phyloP scores from a whole-genome alignment of 75 land plant species.

The Cunninghamia lanceolata region DNA sequence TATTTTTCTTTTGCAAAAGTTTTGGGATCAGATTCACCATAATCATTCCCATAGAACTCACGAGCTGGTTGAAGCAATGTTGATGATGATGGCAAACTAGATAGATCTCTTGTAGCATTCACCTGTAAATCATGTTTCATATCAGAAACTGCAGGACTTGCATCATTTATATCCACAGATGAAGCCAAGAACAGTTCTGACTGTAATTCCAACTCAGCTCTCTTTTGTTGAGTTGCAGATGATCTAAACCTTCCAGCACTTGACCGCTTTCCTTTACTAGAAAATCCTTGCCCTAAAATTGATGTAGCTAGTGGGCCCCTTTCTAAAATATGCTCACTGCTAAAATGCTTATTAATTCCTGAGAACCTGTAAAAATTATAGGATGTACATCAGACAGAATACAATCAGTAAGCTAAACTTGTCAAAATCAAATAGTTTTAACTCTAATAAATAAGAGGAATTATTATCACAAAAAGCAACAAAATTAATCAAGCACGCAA shows the following conservation, averaged over 20 bases:
- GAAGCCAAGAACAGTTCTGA: conserved; percentile 1
- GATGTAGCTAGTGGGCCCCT: not conserved
- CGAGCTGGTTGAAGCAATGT: not conserved
- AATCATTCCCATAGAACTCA: not conserved
- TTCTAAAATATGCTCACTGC: not conserved
- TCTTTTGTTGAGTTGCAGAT: not conserved
- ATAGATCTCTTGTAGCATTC: not conserved
- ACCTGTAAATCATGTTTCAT: conserved; percentile 1
- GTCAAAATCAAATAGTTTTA: not conserved
- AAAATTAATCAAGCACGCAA: not conserved
- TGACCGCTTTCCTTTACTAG: not conserved
- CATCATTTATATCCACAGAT: not conserved
- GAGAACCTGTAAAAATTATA: not conserved
- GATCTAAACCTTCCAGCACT: not conserved
- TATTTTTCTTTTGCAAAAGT: not conserved
- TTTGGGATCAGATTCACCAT: not conserved
- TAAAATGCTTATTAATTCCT: not conserved
- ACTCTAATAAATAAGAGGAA: not conserved
- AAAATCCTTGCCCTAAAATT: not conserved
- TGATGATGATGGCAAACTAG: not conserved
- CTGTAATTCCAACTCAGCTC: not conserved
- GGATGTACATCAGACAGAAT: not conserved
- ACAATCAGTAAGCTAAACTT: not conserved
- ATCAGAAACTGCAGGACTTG: not conserved
- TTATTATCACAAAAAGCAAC: not conserved